phyloP scores from a whole-genome alignment of 2,329 filamentous ascomycete species.

The Amauroascus verrucosus region DNA sequence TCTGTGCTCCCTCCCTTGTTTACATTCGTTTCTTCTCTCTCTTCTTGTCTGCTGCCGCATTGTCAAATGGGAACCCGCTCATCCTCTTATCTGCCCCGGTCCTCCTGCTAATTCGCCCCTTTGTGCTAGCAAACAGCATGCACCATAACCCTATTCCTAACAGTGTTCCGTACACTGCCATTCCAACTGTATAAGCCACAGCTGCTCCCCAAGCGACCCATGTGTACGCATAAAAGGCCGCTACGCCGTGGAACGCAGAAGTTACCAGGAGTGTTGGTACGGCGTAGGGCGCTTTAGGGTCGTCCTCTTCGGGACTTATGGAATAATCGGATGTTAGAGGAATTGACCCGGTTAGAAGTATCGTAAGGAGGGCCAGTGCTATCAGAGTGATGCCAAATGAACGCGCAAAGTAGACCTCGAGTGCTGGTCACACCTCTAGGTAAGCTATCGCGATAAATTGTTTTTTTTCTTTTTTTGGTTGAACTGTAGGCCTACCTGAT shows the following conservation, averaged over 20 bases:
- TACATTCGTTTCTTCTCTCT: slow-evolving; percentile 5
- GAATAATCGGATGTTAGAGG: slow-evolving; percentile 44
- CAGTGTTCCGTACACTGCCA: slow-evolving; percentile 47
- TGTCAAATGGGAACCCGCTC: slow-evolving; percentile 55
- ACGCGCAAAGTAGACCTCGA: slow-evolving; percentile 65
- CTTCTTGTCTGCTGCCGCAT: slow-evolving; percentile 47
- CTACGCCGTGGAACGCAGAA: slow-evolving; percentile 52
- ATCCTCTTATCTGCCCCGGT: slow-evolving; percentile 59
- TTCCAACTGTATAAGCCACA: slow-evolving; percentile 51
- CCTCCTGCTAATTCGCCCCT: slow-evolving; percentile 49
- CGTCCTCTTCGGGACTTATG: slow-evolving; percentile 34
- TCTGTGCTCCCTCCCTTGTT: too few relatives aligned
- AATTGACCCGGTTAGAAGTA: slow-evolving; percentile 60
- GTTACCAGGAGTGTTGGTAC: slow-evolving; percentile 57
- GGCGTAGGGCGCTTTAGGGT: slow-evolving; percentile 52
- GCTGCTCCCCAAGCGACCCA: slow-evolving; percentile 50
- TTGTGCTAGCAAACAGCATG: slow-evolving; percentile 47
- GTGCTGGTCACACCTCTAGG: too few relatives aligned
- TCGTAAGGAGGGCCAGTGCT: slow-evolving; percentile 51
- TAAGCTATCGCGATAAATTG: not conserved
- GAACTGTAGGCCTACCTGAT: slow-evolving; percentile 36
- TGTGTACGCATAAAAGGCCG: slow-evolving; percentile 58
- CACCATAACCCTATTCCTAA: slow-evolving; percentile 57
- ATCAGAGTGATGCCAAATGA: slow-evolving; percentile 59
- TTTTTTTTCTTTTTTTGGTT: too few relatives aligned